These are phyloP conservation scores for Aspergillus bridgeri DNA, from an alignment of 495 filamentous ascomycete species.

Conservation along the genomic window DNA sequence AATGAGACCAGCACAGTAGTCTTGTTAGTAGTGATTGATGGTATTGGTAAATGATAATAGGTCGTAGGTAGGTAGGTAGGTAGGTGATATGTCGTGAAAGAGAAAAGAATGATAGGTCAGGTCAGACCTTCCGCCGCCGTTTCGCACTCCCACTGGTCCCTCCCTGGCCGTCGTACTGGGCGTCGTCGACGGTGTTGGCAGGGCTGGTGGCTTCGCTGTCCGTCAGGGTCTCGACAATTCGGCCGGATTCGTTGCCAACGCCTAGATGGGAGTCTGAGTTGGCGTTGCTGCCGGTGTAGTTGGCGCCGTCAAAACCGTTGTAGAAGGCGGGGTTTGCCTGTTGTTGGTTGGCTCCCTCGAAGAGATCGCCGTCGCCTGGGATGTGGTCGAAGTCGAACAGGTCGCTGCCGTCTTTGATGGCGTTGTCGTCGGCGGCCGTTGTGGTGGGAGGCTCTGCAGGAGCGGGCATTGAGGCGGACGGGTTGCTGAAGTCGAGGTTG, in stretches of 20 bases:
- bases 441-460: constrained; percentile 7
- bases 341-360: constrained; percentile 27
- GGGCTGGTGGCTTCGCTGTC: constrained; percentile 50
- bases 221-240: constrained; percentile 44
- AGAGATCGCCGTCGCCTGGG: constrained; percentile 37
- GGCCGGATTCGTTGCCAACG: constrained; percentile 19
- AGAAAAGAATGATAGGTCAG: constrained; percentile 7
- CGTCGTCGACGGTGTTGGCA: constrained; percentile 32
- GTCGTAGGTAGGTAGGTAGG: no score
- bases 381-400: constrained; percentile 45
- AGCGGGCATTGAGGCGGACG: constrained; percentile 11
- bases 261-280: constrained; percentile 4
- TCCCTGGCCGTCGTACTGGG: constrained; percentile 8
- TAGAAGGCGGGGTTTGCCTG: constrained; percentile 26
- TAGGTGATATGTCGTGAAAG: constrained; percentile 2
- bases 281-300: constrained; percentile 18
- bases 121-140: constrained; percentile 34
- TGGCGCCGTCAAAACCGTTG: constrained; percentile 29
- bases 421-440: constrained; percentile 19
- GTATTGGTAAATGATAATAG: not conserved
- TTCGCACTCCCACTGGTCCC: constrained; percentile 17
- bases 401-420: constrained; percentile 30
- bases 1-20: no score
- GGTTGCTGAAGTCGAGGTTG: constrained; percentile 24
- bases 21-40: not conserved